Conservation (phyloP, 2,329 filamentous ascomycete species). For the Fusarium sacchari region DNA sequence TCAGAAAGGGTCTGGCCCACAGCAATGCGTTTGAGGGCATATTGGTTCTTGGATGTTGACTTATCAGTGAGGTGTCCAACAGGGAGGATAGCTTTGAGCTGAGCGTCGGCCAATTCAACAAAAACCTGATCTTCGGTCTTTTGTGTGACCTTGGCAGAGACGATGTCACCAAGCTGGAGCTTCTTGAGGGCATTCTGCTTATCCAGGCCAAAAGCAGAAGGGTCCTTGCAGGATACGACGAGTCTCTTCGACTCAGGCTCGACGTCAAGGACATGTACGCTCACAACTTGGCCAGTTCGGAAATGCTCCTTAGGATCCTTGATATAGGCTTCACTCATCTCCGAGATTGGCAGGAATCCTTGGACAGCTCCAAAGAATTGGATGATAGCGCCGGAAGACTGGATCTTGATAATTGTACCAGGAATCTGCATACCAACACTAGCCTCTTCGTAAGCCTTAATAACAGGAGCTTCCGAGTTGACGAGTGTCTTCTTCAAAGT, state of each 20-base stretch:
- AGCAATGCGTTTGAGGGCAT: slow-evolving; percentile 81
- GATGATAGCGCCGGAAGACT: slow-evolving; percentile 82
- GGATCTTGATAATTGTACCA: slow-evolving; percentile 86
- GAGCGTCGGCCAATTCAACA: slow-evolving; percentile 77
- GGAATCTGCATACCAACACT: slow-evolving; percentile 79
- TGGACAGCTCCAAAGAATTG: slow-evolving; percentile 89
- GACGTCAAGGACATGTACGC: slow-evolving; percentile 85
- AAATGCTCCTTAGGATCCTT: slow-evolving; percentile 91
- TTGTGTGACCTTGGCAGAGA: slow-evolving; percentile 82
- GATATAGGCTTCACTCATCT: slow-evolving; percentile 99
- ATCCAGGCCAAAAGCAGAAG: slow-evolving; percentile 76
- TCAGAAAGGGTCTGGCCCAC: slow-evolving; percentile 85
- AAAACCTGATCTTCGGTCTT: slow-evolving; percentile 81
- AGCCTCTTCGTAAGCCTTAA: slow-evolving; percentile 81
- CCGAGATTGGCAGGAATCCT: slow-evolving; percentile 89
- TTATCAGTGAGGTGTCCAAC: slow-evolving; percentile 87
- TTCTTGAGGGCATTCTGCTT: slow-evolving; percentile 81
- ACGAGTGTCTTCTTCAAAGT: slow-evolving; percentile 95
- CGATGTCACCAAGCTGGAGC: slow-evolving; percentile 76
- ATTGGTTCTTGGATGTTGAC: slow-evolving; percentile 79
- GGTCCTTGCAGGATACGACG: slow-evolving; percentile 93
- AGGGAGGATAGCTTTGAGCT: slow-evolving; percentile 81
- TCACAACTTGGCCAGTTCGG: slow-evolving; percentile 88
- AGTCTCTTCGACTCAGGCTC: slow-evolving; percentile 77
- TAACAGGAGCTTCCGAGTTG: slow-evolving; percentile 84